Percentiles rank a stretch among this genome's conserved stretches.
These are phyloP conservation scores for Herpetospermum pedunculosum DNA, from an alignment of 306 rosid species.

Conservation along the genomic window DNA sequence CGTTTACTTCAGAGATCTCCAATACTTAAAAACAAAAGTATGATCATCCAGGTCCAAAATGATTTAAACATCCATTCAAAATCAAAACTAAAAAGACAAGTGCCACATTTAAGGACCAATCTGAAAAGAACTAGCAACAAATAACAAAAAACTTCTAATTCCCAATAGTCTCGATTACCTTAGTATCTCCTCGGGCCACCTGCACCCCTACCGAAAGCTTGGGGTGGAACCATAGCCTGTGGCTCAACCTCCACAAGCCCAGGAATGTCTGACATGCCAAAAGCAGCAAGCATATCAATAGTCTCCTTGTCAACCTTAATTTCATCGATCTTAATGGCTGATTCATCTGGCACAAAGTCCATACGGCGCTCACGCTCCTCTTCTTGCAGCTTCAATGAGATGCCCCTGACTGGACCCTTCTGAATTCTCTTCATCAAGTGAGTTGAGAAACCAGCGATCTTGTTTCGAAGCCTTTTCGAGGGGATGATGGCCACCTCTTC, in stretches of 20 bases:
- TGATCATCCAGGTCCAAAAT: background rate
- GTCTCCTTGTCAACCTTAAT: slow-evolving; percentile 28
- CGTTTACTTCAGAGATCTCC: slow-evolving; percentile 2
- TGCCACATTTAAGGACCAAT: background rate
- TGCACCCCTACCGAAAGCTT: slow-evolving; percentile 21
- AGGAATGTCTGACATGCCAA: slow-evolving; percentile 23
- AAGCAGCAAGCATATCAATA: slow-evolving; percentile 22
- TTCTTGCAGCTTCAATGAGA: slow-evolving; percentile 26
- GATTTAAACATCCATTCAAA: slow-evolving; percentile 8
- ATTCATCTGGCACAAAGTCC: slow-evolving; percentile 31
- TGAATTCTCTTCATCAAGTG: slow-evolving; percentile 32
- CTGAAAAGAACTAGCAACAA: background rate
- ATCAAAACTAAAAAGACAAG: slow-evolving; percentile 2
- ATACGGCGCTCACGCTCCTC: slow-evolving; percentile 27
- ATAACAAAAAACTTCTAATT: background rate
- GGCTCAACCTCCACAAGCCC: slow-evolving; percentile 22
- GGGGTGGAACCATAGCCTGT: slow-evolving; percentile 11
- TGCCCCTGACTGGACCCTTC: slow-evolving; percentile 28
- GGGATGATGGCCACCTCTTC: slow-evolving; percentile 26
- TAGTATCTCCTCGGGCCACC: slow-evolving; percentile 22
- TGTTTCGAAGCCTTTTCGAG: slow-evolving; percentile 22
- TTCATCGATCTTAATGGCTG: slow-evolving; percentile 15
- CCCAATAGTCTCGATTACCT: slow-evolving; percentile 1
- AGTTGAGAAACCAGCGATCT: slow-evolving; percentile 31
- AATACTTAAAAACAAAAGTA: background rate